Base-by-base conservation (phyloP, 1,284 basidiomycete species). In the Hymenochaete sp. region DNA sequence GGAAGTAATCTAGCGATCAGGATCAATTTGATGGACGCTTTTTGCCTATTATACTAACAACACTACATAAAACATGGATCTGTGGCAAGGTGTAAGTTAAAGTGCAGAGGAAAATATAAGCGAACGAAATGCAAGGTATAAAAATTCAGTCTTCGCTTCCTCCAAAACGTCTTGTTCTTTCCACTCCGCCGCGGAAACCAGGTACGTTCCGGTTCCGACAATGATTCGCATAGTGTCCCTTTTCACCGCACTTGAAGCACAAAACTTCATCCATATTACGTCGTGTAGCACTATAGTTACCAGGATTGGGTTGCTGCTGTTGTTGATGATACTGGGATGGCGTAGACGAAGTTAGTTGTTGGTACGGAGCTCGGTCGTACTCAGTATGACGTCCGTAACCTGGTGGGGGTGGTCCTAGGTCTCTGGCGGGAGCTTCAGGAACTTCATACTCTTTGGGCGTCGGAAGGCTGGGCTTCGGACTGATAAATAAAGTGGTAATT, bases 161-260 rank as follows among this genome's bases (percentile, higher is more conserved):
- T 11, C 47, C 47, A 36, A 40, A 36, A 18, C 32, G 14, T 44
- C 44, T 43, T 28, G 31, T n/a, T 14, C 71, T 62, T 55, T 85
- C 82, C 32, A 75, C 62, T 11, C 85, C 85, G 49, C 84, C 83
- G 38, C 83, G 72, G 58, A 83, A 86, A 18, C 86, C 85, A 47
- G 86, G 86, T 26, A 87, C 79, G 60, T 87, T 87, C 49, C 82
- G 70, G 65, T 92, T 89, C 47, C 84, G 75, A 64, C 92, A 95
- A 55, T 87, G 79, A 60, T 95, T 95, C n/a, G 92, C 92, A 59
- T 93, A 95, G 61, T 96, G 92, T 1, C 92, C 92, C 57, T 85
- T 82, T 64, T 91, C 84, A 40, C 87, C 86, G 56, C 88, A 91
- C 84, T 89, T 55, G 71, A 93, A 95, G 61, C 91, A 95, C 31